Base-by-base conservation (phyloP, 2,329 filamentous ascomycete species). In the Mollisia scopiformis region DNA sequence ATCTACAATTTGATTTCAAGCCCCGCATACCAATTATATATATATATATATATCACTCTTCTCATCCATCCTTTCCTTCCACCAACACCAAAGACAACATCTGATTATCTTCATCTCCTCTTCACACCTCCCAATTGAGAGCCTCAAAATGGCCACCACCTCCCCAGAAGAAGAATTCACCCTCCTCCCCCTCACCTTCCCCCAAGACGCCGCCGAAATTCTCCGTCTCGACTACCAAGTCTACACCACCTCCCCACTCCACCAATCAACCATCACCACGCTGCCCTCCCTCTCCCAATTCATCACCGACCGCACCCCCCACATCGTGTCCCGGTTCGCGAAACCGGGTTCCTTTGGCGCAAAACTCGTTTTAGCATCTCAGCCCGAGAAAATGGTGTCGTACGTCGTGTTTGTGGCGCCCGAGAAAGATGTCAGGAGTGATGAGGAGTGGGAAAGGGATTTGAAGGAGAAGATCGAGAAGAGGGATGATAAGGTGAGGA, bases 201-300 rank as follows among this genome's bases (percentile, higher is more conserved):
- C 53, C 11, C 19, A 23, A 14, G 58, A 61, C n/a, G 35, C 54
- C 23, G 46, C 11, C 3, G 27, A 61, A 6, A 33, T 61, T 19
- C 28, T 57, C 4, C 58, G 25, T 11, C 27, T 61, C 7, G 53
- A 61, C 25, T 58, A 61, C 39, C 59, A 58, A 58, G 21, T 53
- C 47, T 54, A 54, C 37, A 47, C 58, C 49, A 30, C 49, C 6
- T 16, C 49, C n/a, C 55, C 28, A 6, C 13, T 28, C 5, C 19
- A 49, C 23, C 10, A 21, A 21, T 49, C 46, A 21, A 6, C n/a
- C 10, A 11, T 23, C 27, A 3, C 46, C 21, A 28, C 27, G 23
- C 21, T 30, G 23, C 46, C 19, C 19, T 8, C 39, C 16, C n/a
- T 2, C 19, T 3, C 6, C 7, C n/a, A 43, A 43, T 43, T 47